Evolutionary conservation across 345 rosid genomes (phyloP).

Genomic region (Salix udensis): DNA sequence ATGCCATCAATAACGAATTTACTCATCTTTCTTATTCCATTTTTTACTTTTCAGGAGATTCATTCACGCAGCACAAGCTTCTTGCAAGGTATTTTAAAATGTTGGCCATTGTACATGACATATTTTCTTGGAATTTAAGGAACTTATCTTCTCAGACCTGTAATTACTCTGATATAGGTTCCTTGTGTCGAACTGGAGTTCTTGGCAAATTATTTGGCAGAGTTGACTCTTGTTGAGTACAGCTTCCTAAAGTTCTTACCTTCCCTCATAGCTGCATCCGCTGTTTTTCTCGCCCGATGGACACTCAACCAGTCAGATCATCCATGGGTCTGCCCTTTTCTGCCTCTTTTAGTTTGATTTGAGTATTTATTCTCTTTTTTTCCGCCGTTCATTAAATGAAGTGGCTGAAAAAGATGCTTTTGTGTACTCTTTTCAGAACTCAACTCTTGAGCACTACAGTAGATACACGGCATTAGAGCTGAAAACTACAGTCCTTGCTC

Average conservation of each 20-base stretch:
- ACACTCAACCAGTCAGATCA: conserved; percentile 68
- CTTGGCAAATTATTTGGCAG: conserved; percentile 82
- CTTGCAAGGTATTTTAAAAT: conserved; percentile 45
- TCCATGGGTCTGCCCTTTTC: conserved; percentile 78
- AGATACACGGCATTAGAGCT: conserved; percentile 56
- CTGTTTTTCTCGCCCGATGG: conserved; percentile 89
- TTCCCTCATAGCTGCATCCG: conserved; percentile 80
- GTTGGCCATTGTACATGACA: conserved; percentile 1
- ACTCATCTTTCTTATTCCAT: neutral
- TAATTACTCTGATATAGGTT: conserved; percentile 33
- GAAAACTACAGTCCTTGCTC: conserved; percentile 60
- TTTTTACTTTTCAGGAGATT: conserved; percentile 62
- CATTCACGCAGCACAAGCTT: conserved; percentile 75
- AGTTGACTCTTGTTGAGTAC: conserved; percentile 74
- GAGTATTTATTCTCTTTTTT: neutral
- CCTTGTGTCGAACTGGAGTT: conserved; percentile 63
- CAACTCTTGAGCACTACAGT: conserved; percentile 84
- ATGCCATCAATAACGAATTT: neutral
- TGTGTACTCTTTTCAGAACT: conserved; percentile 45
- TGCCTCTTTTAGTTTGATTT: neutral
- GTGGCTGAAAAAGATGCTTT: conserved; percentile 10
- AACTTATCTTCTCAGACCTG: neutral
- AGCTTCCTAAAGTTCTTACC: conserved; percentile 70
- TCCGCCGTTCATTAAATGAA: neutral
- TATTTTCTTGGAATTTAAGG: neutral